These are phyloP conservation scores for Zychaea mexicana DNA, from an alignment of 371 early-diverging fungal genomes.

Conservation along the genomic window DNA sequence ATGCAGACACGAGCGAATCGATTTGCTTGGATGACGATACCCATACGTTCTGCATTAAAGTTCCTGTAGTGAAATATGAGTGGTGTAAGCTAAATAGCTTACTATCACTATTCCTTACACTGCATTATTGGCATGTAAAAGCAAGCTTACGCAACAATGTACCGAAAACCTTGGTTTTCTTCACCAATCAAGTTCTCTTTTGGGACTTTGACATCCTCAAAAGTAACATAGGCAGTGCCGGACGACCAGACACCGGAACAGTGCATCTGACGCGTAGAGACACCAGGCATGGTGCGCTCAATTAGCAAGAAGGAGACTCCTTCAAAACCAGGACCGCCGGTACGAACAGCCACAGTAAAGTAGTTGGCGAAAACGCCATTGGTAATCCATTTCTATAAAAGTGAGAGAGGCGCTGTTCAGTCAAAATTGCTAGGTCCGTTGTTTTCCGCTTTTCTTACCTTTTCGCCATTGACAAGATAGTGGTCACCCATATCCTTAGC, in stretches of 20 bases:
- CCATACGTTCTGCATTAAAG: constrained; percentile 82
- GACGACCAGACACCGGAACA: constrained; percentile 78
- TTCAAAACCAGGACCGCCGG: constrained; percentile 83
- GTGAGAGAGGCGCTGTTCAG: no score
- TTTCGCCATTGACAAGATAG: constrained; percentile 84
- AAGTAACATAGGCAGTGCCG: constrained; percentile 76
- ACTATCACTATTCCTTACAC: neutral
- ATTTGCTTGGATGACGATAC: constrained; percentile 83
- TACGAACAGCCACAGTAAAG: constrained; percentile 70
- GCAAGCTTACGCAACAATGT: constrained; percentile 56
- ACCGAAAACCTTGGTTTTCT: constrained; percentile 88
- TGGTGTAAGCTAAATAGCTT: no score
- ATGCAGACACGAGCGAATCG: constrained; percentile 87
- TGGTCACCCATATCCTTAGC: constrained; percentile 62
- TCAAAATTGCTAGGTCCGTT: no score
- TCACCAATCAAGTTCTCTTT: constrained; percentile 82
- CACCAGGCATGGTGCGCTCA: constrained; percentile 83
- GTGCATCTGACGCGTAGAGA: constrained; percentile 79
- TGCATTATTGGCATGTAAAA: neutral
- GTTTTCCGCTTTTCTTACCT: constrained; percentile 20
- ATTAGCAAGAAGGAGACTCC: constrained; percentile 81
- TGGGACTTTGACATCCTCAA: constrained; percentile 89
- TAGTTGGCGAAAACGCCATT: constrained; percentile 85
- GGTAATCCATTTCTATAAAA: constrained; percentile 73
- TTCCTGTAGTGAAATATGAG: no score